These are phyloP conservation scores for Aciculoconidium aculeatum DNA, from an alignment of 805 yeast species.

Conservation along the genomic window DNA sequence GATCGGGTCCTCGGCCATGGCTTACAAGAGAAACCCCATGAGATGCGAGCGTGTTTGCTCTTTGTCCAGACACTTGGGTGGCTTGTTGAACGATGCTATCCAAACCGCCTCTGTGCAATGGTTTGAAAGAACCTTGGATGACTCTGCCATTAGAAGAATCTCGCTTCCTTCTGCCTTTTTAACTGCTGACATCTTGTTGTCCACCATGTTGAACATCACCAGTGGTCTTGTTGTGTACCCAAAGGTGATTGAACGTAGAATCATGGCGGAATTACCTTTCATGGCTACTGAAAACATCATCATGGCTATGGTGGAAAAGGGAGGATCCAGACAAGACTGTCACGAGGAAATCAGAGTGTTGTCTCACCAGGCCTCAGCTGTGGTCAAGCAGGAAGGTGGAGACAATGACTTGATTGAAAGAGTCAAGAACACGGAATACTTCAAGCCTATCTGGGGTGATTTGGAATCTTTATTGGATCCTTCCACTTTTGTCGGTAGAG, in stretches of 20 bases:
- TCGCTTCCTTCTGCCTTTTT: constrained; percentile 94
- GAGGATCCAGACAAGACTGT: constrained; percentile 96
- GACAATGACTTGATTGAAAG: constrained; percentile 95
- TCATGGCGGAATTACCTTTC: constrained; percentile 90
- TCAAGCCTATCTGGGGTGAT: constrained; percentile 83
- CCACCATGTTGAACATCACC: constrained; percentile 86
- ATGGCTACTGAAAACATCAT: constrained; percentile 99
- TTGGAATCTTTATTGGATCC: constrained; percentile 83
- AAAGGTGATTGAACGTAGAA: constrained; percentile 96
- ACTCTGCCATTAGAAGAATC: constrained; percentile 95
- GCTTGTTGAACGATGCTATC: constrained; percentile 86
- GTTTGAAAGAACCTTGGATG: constrained; percentile 99
- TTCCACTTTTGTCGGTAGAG: constrained; percentile 93
- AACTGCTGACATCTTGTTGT: constrained; percentile 87
- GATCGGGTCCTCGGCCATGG: constrained; percentile 98
- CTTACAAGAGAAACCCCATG: constrained; percentile 99
- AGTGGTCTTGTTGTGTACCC: constrained; percentile 97
- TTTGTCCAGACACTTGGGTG: constrained; percentile 91
- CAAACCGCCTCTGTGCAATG: constrained; percentile 98
- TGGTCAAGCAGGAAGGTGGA: constrained; percentile 97
- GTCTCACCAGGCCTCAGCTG: constrained; percentile 95
- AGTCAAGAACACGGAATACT: constrained; percentile 68
- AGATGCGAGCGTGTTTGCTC: constrained; percentile 98
- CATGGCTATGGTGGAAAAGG: constrained; percentile 99
- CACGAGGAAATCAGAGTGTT: constrained; percentile 96